phyloP scores from a whole-genome alignment of 495 filamentous ascomycete genomes.

The Bryoglossum gracile region DNA sequence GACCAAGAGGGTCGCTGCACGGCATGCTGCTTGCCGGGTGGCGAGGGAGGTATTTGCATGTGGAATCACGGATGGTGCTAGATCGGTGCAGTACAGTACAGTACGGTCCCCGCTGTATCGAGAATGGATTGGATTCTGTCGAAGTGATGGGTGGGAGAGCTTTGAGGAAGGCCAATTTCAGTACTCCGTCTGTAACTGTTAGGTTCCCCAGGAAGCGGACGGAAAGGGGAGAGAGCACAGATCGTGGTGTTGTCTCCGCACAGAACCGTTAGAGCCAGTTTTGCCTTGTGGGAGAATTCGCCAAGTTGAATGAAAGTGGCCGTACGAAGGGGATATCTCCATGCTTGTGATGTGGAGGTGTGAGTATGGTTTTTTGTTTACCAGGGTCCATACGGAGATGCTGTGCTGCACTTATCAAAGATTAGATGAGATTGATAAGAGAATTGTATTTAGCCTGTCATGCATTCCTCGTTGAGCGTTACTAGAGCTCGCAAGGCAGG shows the following conservation, averaged over 20 bases:
- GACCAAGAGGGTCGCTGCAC: background rate
- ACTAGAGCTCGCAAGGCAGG: too few species aligned
- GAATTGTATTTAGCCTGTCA: background rate
- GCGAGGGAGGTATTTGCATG: too few species aligned
- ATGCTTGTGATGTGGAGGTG: background rate
- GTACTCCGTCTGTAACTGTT: too few species aligned
- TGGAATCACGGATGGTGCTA: background rate
- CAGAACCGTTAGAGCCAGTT: background rate
- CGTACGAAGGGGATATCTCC: background rate
- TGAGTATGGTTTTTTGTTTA: background rate
- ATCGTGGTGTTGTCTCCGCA: background rate
- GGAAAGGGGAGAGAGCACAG: background rate
- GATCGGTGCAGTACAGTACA: background rate
- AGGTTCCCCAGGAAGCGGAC: too few species aligned
- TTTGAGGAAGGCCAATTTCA: background rate
- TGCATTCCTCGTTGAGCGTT: too few species aligned
- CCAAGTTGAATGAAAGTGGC: too few species aligned
- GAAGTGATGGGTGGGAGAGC: background rate
- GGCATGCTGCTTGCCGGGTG: too few species aligned
- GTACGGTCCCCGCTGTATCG: background rate
- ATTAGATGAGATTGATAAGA: slow-evolving; percentile 17
- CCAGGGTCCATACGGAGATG: background rate
- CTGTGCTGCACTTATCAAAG: background rate
- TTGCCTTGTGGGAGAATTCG: background rate
- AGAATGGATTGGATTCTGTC: background rate